Evolutionary conservation across 2,329 filamentous ascomycete genomes (phyloP).

Genomic region (Aaosphaeria arxii): DNA sequence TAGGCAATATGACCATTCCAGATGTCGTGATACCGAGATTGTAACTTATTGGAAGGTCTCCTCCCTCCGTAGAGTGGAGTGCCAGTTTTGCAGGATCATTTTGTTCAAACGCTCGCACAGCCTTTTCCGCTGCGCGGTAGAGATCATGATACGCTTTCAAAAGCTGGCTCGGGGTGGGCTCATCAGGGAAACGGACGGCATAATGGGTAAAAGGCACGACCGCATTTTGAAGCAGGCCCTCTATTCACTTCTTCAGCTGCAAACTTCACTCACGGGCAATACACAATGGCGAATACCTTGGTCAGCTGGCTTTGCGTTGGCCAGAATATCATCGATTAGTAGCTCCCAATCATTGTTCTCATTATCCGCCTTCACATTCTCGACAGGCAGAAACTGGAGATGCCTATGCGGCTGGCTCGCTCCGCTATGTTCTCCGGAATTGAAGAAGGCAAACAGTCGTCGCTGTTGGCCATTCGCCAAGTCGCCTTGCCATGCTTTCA

Average conservation of each 20-base stretch:
- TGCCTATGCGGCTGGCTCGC: slow-evolving; percentile 72
- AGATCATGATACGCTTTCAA: slow-evolving; percentile 32
- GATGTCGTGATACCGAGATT: slow-evolving; percentile 56
- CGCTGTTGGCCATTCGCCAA: slow-evolving; percentile 13
- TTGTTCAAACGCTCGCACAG: slow-evolving; percentile 36
- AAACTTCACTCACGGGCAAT: slow-evolving; percentile 2
- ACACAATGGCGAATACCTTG: neutral
- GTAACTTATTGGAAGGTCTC: slow-evolving; percentile 52
- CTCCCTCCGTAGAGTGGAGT: slow-evolving; percentile 25
- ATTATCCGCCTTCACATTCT: slow-evolving; percentile 56
- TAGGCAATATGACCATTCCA: slow-evolving; percentile 54
- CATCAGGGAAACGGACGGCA: slow-evolving; percentile 38
- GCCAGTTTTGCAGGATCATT: slow-evolving; percentile 23
- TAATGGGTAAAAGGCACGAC: slow-evolving; percentile 52
- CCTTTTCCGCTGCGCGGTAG: slow-evolving; percentile 28
- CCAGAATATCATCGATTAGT: slow-evolving; percentile 45
- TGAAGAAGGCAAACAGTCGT: slow-evolving; percentile 64
- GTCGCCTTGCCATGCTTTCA: slow-evolving; percentile 52
- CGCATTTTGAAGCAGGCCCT: slow-evolving; percentile 13
- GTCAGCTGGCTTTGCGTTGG: slow-evolving; percentile 6
- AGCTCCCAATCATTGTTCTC: slow-evolving; percentile 43
- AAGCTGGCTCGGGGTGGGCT: slow-evolving; percentile 38
- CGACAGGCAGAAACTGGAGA: slow-evolving; percentile 67
- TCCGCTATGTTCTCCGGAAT: slow-evolving; percentile 65
- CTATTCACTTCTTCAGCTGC: neutral